A percentile compares a stretch with the other conserved stretches of the same genome.
phyloP scores from a whole-genome alignment of 148 eudicot species.

The Limonium bicolor region DNA sequence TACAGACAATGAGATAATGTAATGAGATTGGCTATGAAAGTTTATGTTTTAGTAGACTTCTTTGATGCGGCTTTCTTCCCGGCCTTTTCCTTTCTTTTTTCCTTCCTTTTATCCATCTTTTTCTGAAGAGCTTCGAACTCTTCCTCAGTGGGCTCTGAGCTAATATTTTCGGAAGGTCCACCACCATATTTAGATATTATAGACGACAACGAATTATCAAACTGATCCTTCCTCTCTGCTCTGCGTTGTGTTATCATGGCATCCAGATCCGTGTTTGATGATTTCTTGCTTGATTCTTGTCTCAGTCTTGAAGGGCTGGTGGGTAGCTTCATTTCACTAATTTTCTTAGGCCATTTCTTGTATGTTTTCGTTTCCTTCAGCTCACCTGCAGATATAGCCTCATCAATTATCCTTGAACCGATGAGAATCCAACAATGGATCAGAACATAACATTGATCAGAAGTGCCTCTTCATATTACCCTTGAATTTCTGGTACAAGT shows the following conservation, averaged over 20 bases:
- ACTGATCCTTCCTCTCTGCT: constrained; percentile 48
- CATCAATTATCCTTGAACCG: constrained; percentile 89
- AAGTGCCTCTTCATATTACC: constrained; percentile 95
- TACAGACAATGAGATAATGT: no score
- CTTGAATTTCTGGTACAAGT: constrained; percentile 58
- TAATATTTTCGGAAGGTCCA: constrained; percentile 16
- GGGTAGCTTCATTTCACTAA: constrained; percentile 72
- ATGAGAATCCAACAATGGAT: constrained; percentile 79
- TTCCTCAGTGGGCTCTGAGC: constrained; percentile 69
- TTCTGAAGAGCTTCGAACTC: constrained; percentile 74
- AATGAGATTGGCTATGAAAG: no score
- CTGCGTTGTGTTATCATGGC: constrained; percentile 70
- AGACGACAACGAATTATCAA: constrained; percentile 77
- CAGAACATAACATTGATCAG: constrained; percentile 89
- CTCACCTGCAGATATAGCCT: constrained; percentile 78
- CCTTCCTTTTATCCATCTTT: no score
- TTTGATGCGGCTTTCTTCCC: constrained; percentile 24
- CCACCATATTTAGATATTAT: constrained; percentile 61
- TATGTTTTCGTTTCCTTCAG: constrained; percentile 68
- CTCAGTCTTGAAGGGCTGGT: constrained; percentile 61
- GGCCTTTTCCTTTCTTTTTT: constrained; percentile 34
- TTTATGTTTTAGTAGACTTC: no score
- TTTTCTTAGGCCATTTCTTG: constrained; percentile 75
- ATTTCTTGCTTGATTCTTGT: constrained; percentile 11
- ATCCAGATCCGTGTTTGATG: constrained; percentile 40